phyloP scores from a whole-genome alignment of 2,329 filamentous ascomycete genomes.

The Epichloe scottii region DNA sequence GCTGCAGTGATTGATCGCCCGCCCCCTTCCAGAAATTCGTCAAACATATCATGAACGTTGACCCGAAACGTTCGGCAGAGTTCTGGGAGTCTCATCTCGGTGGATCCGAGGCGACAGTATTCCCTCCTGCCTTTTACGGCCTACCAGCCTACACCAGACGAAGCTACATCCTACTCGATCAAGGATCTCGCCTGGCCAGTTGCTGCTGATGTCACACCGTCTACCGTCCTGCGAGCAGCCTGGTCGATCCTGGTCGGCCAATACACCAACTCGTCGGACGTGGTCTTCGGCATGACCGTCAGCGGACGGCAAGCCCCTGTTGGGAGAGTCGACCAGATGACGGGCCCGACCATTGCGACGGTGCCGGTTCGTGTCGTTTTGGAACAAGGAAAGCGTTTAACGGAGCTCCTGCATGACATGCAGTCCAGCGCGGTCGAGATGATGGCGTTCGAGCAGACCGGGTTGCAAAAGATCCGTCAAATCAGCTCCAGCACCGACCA shows the following conservation, averaged over 20 bases:
- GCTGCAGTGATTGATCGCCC: constrained; percentile 11
- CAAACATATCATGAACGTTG: constrained; percentile 23
- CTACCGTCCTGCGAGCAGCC: constrained; percentile 14
- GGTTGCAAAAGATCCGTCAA: constrained; percentile 17
- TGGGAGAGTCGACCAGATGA: constrained; percentile 13
- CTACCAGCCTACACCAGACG: neutral
- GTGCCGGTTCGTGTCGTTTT: constrained; percentile 10
- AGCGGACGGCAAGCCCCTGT: constrained; percentile 16
- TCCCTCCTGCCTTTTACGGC: neutral
- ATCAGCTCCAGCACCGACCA: constrained; percentile 4
- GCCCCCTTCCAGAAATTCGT: constrained; percentile 27
- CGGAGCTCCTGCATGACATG: no score
- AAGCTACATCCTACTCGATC: neutral
- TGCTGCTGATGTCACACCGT: constrained; percentile 8
- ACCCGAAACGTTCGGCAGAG: constrained; percentile 20
- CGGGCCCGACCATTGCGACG: constrained; percentile 17
- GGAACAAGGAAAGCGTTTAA: no score
- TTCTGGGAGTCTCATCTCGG: constrained; percentile 24
- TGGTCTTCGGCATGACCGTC: constrained; percentile 15
- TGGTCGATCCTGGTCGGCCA: constrained; percentile 22
- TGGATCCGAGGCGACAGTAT: neutral
- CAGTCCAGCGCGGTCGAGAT: constrained; percentile 7
- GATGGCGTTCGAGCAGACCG: constrained; percentile 15
- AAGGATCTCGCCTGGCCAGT: constrained; percentile 3
- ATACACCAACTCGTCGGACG: constrained; percentile 23